Conservation (phyloP, 139 green algal genomes). For the Chlorella sp. region DNA sequence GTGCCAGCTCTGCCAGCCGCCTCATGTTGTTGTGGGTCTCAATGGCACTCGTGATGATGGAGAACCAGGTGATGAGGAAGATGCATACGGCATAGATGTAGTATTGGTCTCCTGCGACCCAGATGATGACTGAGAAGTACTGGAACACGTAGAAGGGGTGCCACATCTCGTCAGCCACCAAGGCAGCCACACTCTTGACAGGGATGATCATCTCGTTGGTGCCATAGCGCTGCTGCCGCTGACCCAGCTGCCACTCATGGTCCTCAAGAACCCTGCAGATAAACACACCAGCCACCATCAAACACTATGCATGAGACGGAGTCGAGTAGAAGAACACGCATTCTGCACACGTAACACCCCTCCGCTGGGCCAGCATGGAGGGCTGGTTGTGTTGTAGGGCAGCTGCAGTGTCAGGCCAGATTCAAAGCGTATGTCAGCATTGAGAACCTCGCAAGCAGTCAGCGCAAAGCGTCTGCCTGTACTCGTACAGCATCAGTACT, state of each 20-base stretch:
- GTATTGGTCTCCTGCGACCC: conserved; percentile 40
- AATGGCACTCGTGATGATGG: conserved; percentile 37
- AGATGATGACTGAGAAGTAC: conserved; percentile 46
- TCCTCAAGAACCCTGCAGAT: background rate
- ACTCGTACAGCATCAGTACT: no score
- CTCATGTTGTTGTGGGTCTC: conserved; percentile 44
- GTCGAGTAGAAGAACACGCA: background rate
- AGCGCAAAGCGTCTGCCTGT: no score
- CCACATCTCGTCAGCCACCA: conserved; percentile 53
- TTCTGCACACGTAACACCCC: no score
- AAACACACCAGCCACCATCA: background rate
- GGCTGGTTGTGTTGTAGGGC: no score
- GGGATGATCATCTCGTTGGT: conserved; percentile 49
- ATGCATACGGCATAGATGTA: conserved; percentile 48
- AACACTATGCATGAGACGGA: background rate
- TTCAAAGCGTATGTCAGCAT: no score
- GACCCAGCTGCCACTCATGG: background rate
- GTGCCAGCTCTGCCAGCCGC: conserved; percentile 39
- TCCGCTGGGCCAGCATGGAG: no score
- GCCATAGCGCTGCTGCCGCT: conserved; percentile 37
- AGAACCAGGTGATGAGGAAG: conserved; percentile 50
- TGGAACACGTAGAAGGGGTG: conserved; percentile 22
- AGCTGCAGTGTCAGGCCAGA: no score
- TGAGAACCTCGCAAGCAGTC: no score
- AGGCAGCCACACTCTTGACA: conserved; percentile 26